Conservation (phyloP, 345 rosid species). For the Euclidium syriacum region DNA sequence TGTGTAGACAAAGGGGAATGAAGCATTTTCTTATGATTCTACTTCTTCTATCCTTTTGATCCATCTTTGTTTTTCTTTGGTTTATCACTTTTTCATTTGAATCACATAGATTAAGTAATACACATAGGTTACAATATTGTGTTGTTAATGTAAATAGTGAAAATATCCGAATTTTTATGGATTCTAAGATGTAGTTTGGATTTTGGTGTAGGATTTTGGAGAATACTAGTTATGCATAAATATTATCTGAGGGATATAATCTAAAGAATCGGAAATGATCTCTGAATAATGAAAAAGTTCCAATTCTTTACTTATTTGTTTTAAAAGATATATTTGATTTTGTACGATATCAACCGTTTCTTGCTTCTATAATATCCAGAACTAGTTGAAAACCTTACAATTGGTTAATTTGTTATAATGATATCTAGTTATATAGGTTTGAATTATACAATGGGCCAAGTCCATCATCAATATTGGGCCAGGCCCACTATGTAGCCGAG, state of each 20-base stretch:
- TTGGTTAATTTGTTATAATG: too few relatives aligned
- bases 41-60: neutral
- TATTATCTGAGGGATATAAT: neutral
- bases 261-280: neutral
- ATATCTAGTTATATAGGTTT: too few relatives aligned
- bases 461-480: too few relatives aligned
- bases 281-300: neutral
- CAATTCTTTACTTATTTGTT: neutral
- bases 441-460: too few relatives aligned
- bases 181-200: too few relatives aligned
- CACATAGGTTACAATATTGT: too few relatives aligned
- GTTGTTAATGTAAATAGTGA: too few relatives aligned
- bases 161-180: too few relatives aligned
- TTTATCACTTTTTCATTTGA: neutral
- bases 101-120: neutral
- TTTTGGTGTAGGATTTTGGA: neutral
- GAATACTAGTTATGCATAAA: neutral
- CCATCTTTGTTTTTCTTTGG: neutral
- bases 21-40: neutral
- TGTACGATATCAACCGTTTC: neutral
- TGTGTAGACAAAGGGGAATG: neutral
- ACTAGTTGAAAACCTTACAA: conserved; percentile 8
- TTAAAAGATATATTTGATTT: neutral
- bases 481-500: too few relatives aligned
- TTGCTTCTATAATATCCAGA: conserved; percentile 10